A percentile compares a stretch with the other conserved stretches of the same genome.
Evolutionary conservation across 2,329 filamentous ascomycete species (phyloP).

Genomic region (Ceratocystis eucalypticola): DNA sequence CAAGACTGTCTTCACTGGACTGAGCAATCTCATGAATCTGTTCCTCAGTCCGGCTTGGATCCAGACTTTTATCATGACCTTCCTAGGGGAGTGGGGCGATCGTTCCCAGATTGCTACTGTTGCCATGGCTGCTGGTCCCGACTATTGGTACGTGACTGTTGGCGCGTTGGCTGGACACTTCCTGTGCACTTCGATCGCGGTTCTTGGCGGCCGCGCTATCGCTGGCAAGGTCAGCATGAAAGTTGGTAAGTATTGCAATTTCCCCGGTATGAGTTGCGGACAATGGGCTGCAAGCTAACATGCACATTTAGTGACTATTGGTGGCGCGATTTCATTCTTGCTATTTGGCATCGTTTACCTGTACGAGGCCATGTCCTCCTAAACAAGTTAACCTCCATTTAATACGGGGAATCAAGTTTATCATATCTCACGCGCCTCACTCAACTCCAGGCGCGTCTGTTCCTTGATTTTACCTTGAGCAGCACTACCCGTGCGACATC

Average conservation of each 20-base stretch:
- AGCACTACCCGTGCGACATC: neutral
- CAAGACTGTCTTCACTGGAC: slow-evolving; percentile 41
- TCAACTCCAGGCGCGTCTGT: neutral
- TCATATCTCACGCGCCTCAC: neutral
- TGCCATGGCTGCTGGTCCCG: slow-evolving; percentile 94
- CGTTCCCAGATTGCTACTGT: slow-evolving; percentile 96
- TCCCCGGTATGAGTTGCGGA: slow-evolving; percentile 22
- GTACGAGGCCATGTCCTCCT: slow-evolving; percentile 56
- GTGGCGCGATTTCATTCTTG: slow-evolving; percentile 80
- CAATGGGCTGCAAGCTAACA: slow-evolving; percentile 11
- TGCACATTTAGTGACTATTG: slow-evolving; percentile 61
- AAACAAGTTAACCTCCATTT: slow-evolving; percentile 18
- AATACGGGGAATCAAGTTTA: neutral
- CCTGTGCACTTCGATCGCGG: slow-evolving; percentile 80
- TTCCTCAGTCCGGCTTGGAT: slow-evolving; percentile 94
- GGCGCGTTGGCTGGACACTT: slow-evolving; percentile 78
- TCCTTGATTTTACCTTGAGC: neutral
- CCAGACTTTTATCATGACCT: slow-evolving; percentile 98
- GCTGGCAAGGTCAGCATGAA: slow-evolving; percentile 88
- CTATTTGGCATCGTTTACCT: slow-evolving; percentile 87
- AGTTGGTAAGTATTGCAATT: slow-evolving; percentile 57
- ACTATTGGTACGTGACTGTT: slow-evolving; percentile 97
- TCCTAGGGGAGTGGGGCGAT: slow-evolving; percentile 95
- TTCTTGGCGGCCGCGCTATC: slow-evolving; percentile 82
- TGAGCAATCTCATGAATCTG: slow-evolving; percentile 76